Percentiles rank a stretch among this genome's conserved stretches.
Evolutionary conservation across 2,329 filamentous ascomycete species (phyloP).

Genomic region (Lachnellula suecica): DNA sequence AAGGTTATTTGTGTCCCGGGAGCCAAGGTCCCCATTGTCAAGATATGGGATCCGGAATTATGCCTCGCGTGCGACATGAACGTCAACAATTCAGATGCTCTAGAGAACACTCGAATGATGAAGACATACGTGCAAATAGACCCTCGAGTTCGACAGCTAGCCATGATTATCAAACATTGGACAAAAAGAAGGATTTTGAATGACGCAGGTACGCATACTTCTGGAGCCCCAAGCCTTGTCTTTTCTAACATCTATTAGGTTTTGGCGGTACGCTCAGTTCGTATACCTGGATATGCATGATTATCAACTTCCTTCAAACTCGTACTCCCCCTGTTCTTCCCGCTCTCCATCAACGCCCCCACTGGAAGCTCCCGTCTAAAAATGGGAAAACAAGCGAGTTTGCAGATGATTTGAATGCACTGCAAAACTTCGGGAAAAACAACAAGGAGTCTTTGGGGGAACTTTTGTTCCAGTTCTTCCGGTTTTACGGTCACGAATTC

Average conservation of each 20-base stretch:
- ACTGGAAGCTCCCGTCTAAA: slow-evolving; percentile 57
- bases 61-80: slow-evolving; percentile 95
- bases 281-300: slow-evolving; percentile 99
- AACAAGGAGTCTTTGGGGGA: slow-evolving; percentile 84
- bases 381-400: slow-evolving; percentile 75
- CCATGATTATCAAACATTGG: slow-evolving; percentile 98
- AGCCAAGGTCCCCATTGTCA: slow-evolving; percentile 97
- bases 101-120: slow-evolving; percentile 98
- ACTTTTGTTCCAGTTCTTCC: slow-evolving; percentile 93
- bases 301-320: slow-evolving; percentile 92
- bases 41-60: slow-evolving; percentile 95
- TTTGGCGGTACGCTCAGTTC: slow-evolving; percentile 94
- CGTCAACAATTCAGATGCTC: slow-evolving; percentile 91
- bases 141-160: slow-evolving; percentile 82
- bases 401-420: slow-evolving; percentile 77
- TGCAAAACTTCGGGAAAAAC: slow-evolving; percentile 70
- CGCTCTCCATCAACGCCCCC: slow-evolving; percentile 73
- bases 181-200: slow-evolving; percentile 90
- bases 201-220: slow-evolving; percentile 75
- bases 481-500: slow-evolving; percentile 90
- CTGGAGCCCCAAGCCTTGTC: slow-evolving; percentile 4
- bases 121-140: slow-evolving; percentile 95
- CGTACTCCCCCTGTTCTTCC: slow-evolving; percentile 82
- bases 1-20: slow-evolving; percentile 92
- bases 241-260: slow-evolving; percentile 51